A percentile compares a stretch with the other conserved stretches of the same genome.
phyloP scores from a whole-genome alignment of 768 basidiomycete species.

The Exidia glandulosa region DNA sequence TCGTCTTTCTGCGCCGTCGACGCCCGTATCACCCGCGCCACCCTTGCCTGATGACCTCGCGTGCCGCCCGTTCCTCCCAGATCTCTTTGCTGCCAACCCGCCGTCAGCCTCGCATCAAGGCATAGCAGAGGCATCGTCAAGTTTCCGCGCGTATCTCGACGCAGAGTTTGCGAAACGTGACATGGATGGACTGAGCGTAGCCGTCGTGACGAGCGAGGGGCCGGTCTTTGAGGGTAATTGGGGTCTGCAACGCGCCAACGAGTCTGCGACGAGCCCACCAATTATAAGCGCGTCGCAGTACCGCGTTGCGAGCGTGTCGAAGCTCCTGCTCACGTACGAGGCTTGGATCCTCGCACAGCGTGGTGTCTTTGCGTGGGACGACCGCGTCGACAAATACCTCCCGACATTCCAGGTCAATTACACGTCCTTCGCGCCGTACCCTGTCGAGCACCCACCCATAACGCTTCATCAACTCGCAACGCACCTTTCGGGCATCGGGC shows the following conservation, averaged over 20 bases:
- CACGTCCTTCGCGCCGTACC: constrained; percentile 10
- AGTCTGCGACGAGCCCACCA: constrained; percentile 16
- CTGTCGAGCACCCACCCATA: constrained; percentile 4
- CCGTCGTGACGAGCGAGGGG: constrained; percentile 35
- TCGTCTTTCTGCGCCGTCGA: no score
- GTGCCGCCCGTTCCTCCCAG: constrained; percentile 17
- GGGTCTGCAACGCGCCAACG: constrained; percentile 35
- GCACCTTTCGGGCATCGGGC: constrained; percentile 23
- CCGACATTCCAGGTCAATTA: constrained; percentile 24
- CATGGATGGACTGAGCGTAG: constrained; percentile 41
- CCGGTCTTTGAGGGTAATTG: constrained; percentile 34
- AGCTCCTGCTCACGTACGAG: constrained; percentile 39
- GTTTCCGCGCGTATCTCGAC: background rate
- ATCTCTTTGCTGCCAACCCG: constrained; percentile 13
- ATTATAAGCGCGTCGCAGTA: constrained; percentile 37
- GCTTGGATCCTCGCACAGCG: constrained; percentile 37
- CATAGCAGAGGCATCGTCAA: background rate
- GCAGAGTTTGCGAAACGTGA: constrained; percentile 16
- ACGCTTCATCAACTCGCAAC: constrained; percentile 19
- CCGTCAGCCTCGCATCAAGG: constrained; percentile 4
- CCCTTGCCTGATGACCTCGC: constrained; percentile 5
- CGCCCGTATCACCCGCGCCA: no score
- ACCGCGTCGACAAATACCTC: constrained; percentile 35
- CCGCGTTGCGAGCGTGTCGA: constrained; percentile 41
- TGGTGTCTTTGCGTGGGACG: constrained; percentile 30